phyloP scores from a whole-genome alignment of 164 flowering plant species.

The Chimonanthus salicifolius region DNA sequence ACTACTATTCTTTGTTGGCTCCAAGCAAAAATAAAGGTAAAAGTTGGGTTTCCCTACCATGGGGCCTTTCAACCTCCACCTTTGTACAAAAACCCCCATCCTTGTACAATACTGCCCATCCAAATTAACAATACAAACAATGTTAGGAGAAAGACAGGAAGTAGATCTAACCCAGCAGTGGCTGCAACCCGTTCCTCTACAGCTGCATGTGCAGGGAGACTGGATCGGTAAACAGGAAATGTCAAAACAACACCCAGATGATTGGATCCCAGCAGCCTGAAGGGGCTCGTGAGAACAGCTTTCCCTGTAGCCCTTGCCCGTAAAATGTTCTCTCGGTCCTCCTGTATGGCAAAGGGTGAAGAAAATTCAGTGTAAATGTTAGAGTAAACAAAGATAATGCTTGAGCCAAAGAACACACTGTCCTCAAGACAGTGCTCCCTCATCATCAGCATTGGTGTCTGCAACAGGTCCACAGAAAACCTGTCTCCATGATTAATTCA shows the following conservation, averaged over 20 bases:
- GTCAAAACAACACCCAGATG: slow-evolving; percentile 96
- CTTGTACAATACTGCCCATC: too few species aligned
- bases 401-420: too few species aligned
- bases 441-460: too few species aligned
- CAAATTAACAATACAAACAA: too few species aligned
- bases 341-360: slow-evolving; percentile 34
- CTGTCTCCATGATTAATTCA: too few species aligned
- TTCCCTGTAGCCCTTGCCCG: slow-evolving; percentile 90
- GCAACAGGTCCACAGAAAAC: too few species aligned
- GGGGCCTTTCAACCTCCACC: neutral
- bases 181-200: slow-evolving; percentile 63
- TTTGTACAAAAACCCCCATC: neutral
- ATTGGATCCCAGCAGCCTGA: slow-evolving; percentile 74
- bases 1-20: too few species aligned
- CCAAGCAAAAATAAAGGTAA: too few species aligned
- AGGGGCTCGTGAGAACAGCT: slow-evolving; percentile 88
- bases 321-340: slow-evolving; percentile 84
- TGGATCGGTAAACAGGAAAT: slow-evolving; percentile 79
- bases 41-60: neutral
- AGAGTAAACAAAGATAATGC: too few species aligned
- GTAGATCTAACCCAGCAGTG: slow-evolving; percentile 69
- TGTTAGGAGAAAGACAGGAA: neutral
- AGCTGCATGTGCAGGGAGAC: slow-evolving; percentile 55
- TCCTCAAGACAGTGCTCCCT: too few species aligned
- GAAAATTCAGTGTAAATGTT: neutral